Conservation (phyloP, 805 yeast species). For the Pichia manshurica region DNA sequence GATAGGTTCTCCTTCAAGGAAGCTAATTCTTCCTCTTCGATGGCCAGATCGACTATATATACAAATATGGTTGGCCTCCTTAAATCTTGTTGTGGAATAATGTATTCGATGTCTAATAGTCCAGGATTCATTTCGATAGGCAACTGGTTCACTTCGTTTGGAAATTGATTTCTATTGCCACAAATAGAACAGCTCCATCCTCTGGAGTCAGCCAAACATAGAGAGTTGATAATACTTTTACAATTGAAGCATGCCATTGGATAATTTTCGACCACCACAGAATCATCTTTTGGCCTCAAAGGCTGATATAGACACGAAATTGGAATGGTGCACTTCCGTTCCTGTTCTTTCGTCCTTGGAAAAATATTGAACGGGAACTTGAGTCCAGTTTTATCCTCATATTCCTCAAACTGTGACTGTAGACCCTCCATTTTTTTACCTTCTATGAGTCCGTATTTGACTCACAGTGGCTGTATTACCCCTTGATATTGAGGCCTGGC, state of each 20-base stretch:
- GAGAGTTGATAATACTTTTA: slow-evolving; percentile 50
- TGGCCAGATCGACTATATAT: slow-evolving; percentile 53
- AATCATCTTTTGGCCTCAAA: slow-evolving; percentile 40
- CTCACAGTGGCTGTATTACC: background rate
- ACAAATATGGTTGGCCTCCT: slow-evolving; percentile 43
- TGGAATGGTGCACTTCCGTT: slow-evolving; percentile 48
- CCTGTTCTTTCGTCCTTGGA: slow-evolving; percentile 50
- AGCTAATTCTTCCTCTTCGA: slow-evolving; percentile 40
- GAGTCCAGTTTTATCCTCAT: slow-evolving; percentile 70
- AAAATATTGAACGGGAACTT: slow-evolving; percentile 68
- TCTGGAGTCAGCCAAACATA: slow-evolving; percentile 32
- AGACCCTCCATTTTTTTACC: background rate
- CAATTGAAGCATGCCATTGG: slow-evolving; percentile 51
- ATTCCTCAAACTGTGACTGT: slow-evolving; percentile 36
- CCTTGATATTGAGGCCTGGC: no score
- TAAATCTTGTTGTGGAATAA: slow-evolving; percentile 21
- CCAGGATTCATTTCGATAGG: slow-evolving; percentile 36
- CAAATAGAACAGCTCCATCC: slow-evolving; percentile 58
- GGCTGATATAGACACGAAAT: slow-evolving; percentile 57
- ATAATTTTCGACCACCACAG: slow-evolving; percentile 33
- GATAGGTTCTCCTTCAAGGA: slow-evolving; percentile 47
- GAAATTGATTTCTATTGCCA: slow-evolving; percentile 39
- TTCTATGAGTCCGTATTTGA: background rate
- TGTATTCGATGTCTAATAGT: slow-evolving; percentile 48
- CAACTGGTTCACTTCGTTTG: slow-evolving; percentile 20